Percentiles rank a stretch among this genome's conserved stretches.
Evolutionary conservation across 2,329 filamentous ascomycete genomes (phyloP).

Genomic region (Raffaelea arxii): DNA sequence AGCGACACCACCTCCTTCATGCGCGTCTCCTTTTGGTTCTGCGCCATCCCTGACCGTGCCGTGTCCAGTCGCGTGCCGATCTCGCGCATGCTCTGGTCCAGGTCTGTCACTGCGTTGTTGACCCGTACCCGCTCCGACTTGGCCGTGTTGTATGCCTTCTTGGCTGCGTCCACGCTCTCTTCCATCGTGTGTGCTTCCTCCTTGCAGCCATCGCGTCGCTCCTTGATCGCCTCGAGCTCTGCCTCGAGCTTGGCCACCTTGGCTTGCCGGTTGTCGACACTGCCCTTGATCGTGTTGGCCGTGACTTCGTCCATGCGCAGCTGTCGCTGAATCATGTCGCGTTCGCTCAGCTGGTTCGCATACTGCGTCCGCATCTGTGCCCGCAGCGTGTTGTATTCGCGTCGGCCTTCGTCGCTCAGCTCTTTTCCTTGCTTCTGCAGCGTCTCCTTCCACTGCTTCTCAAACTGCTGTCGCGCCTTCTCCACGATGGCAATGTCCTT

Average conservation of each 20-base stretch:
- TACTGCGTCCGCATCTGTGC: conserved; percentile 78
- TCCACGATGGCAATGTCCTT: conserved; percentile 78
- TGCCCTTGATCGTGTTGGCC: conserved; percentile 79
- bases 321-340: conserved; percentile 81
- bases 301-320: conserved; percentile 87
- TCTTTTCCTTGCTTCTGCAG: conserved; percentile 81
- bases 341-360: conserved; percentile 68
- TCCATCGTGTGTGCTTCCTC: conserved; percentile 56
- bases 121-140: conserved; percentile 75
- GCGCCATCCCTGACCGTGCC: conserved; percentile 74
- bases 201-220: conserved; percentile 56
- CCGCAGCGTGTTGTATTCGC: conserved; percentile 78
- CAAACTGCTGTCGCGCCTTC: conserved; percentile 81
- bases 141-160: conserved; percentile 79
- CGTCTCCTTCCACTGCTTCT: conserved; percentile 75
- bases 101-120: conserved; percentile 73
- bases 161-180: conserved; percentile 74
- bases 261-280: conserved; percentile 69
- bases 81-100: conserved; percentile 84
- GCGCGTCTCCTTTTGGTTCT: conserved; percentile 70
- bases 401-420: conserved; percentile 74
- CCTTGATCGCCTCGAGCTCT: conserved; percentile 59
- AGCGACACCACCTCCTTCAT: conserved; percentile 77
- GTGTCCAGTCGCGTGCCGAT: conserved; percentile 72
- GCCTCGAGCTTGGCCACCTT: conserved; percentile 63